phyloP scores from a whole-genome alignment of 2,329 filamentous ascomycete species.

The Microascus cirrosus region DNA sequence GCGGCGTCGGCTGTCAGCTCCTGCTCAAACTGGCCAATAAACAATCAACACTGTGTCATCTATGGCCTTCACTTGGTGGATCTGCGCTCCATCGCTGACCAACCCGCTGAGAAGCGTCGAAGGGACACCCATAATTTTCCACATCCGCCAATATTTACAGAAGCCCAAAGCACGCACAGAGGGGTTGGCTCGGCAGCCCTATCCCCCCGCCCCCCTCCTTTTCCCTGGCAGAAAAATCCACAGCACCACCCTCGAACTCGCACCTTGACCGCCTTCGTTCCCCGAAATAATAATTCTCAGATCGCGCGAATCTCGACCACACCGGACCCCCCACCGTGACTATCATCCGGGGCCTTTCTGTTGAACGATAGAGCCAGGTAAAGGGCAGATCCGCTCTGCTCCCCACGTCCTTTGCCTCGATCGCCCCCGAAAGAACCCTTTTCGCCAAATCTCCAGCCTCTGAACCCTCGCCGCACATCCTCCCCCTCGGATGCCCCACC shows the following conservation, averaged over 20 bases:
- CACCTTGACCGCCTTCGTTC: conserved; percentile 3
- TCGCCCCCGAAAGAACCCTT: neutral
- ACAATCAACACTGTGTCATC: neutral
- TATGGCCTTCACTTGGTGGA: neutral
- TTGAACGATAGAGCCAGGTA: neutral
- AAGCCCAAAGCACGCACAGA: neutral
- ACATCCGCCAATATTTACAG: neutral
- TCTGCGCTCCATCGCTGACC: neutral
- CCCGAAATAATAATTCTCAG: neutral
- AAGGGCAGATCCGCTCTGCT: neutral
- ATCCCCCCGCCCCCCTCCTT: neutral
- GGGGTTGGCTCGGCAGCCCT: neutral
- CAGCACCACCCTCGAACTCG: neutral
- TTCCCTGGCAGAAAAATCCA: conserved; percentile 3
- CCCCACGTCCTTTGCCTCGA: neutral
- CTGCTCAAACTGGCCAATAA: neutral
- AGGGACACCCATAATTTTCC: neutral
- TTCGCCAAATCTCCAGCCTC: neutral
- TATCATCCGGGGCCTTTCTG: neutral
- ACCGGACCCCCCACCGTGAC: neutral
- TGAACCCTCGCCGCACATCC: neutral
- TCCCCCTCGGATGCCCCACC: conserved; percentile 1
- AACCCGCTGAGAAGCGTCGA: neutral
- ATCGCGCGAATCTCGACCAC: neutral
- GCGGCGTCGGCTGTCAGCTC: neutral